Evolutionary conservation across 2,329 filamentous ascomycete genomes (phyloP).

Genomic region (Colletotrichum sp.): DNA sequence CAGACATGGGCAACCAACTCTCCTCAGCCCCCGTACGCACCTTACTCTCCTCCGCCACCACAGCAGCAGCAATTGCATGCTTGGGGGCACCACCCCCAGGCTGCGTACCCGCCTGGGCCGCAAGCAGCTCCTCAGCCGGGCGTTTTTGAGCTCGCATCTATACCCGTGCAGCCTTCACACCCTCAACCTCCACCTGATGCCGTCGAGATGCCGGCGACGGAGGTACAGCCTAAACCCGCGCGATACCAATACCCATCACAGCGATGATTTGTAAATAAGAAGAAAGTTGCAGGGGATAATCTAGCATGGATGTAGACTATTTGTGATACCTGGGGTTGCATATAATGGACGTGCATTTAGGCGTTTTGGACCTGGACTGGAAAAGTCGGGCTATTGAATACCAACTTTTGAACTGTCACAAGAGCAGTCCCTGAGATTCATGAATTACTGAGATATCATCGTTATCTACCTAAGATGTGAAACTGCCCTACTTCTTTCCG

Average conservation of each 20-base stretch:
- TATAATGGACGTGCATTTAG: background rate
- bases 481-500: background rate
- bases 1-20: conserved; percentile 14
- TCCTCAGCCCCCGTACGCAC: background rate
- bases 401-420: background rate
- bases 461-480: background rate
- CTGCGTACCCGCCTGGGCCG: background rate
- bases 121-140: background rate
- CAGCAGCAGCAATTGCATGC: background rate
- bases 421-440: background rate
- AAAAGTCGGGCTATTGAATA: background rate
- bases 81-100: conserved; percentile 14
- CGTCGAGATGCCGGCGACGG: conserved; percentile 20
- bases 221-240: background rate
- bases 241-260: background rate
- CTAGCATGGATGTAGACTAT: background rate
- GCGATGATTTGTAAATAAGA: background rate
- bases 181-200: background rate
- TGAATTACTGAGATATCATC: background rate
- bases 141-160: conserved; percentile 21
- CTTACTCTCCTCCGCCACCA: background rate
- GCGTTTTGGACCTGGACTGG: background rate
- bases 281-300: background rate
- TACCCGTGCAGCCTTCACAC: background rate
- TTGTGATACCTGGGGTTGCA: background rate